Base-by-base conservation (phyloP, 2,329 filamentous ascomycete genomes). In the Calonectria ilicicola region DNA sequence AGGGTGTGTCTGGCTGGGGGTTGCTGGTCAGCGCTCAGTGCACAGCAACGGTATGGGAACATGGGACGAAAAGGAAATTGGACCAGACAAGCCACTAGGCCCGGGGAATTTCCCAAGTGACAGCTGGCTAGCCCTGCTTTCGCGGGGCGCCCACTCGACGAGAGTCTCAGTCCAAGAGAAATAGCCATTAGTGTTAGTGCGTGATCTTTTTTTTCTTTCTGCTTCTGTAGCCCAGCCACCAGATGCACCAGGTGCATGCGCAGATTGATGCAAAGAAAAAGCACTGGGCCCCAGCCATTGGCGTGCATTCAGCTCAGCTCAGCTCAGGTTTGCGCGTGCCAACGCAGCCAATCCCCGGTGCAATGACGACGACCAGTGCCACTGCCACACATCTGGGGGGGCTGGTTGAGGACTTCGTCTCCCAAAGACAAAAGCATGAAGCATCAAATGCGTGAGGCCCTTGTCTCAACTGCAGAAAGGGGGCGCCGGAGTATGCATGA, bases 1-100 rank as follows among this genome's bases (percentile, higher is more conserved):
- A 75, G 89, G 88, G 77, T 89, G 83, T 67, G 91, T 92, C 85
- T 90, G 88, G 80, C 91, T 93, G 81, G 69, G 77, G 78, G 73
- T 75, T 78, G 74, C 77, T 73, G 74, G 77, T 80, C 73, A 80
- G 75, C 78, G 75, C 72, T 74, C 73, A 69, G 67, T 70, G 67
- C 69, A 74, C 63, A 46, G 67, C 72, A 72, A 76, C 58, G 65
- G 60, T 66, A 78, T 77, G 69, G 73, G 75, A 70, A 71, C 27
- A 77, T 77, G 74, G 74, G 74, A 80, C 72, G 67, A 77, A 77
- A 79, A 72, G 77, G 78, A 79, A 76, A 78, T 80, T 79, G 72
- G 70, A 72, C 69, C 69, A 78, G 66, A 72, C 72, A 72, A 79
- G 75, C 78, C 75, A 78, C 72, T 72, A 32, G 66, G 72, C 70